Base-by-base conservation (phyloP, 345 rosid genomes). In the Pelargonium nanum region DNA sequence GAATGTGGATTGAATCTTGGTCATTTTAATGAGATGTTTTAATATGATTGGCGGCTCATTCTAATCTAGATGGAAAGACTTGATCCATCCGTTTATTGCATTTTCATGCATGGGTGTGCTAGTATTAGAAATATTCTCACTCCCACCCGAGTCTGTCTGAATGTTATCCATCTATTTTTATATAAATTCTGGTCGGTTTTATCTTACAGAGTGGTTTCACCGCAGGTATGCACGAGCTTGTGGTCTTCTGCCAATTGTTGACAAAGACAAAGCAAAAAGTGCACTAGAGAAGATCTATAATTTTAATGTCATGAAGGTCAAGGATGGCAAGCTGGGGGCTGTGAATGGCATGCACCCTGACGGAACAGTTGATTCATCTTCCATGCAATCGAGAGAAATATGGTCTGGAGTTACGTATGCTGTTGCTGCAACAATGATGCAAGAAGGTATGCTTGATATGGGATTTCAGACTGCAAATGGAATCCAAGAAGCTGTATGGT, bases 341-440 rank as follows among this genome's bases (percentile, higher is more conserved):
- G 78, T 89, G 51, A 92, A 92, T n/a, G 98, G 97, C 50, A 92
- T 92, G 98, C 83, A 83, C 19, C 96, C 97, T 0, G 73, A 84
- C 66, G 97, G 97, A 22, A 80, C 58, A 60, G 85, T 92, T 30
- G 99, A 92, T 72, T 73, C 70, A 68, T 73, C 94, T 19, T 71
- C 87, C 0, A 76, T 89, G 91, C 99, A 87, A 65, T 85, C 97
- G 15, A 76, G 97, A 67, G 99, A 92, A 75, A 85, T 89, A 65
- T 89, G 99, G 99, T 66, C 99, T 0, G 99, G 99, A 48, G 97
- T 92, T 60, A 92, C 99, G 4, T 92, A 92, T 56, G 94, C 88
- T 0, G 77, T 92, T 4, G 86, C 98, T 66, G 98, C 98, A 21
- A 70, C 89, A 20, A 92, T 92, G 98, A 78, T 92, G 53, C 91